Evolutionary conservation across 2,329 filamentous ascomycete species (phyloP).

Genomic region (Exophiala sp.): DNA sequence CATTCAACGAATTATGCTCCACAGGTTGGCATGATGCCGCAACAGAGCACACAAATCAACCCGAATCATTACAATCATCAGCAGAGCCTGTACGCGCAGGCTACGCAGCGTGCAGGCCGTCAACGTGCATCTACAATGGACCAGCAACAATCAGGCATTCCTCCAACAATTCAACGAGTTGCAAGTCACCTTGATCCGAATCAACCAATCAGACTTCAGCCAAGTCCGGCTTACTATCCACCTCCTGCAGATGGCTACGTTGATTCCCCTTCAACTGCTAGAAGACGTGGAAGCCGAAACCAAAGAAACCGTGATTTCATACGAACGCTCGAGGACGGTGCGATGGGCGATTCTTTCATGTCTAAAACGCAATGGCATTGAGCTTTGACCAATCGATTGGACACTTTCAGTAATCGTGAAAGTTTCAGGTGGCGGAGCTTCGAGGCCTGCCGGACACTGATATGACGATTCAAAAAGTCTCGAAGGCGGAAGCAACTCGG

Average conservation of each 20-base stretch:
- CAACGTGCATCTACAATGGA: slow-evolving; percentile 97
- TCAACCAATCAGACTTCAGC: slow-evolving; percentile 88
- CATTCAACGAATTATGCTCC: slow-evolving; percentile 68
- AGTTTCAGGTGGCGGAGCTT: too few species aligned
- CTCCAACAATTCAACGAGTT: slow-evolving; percentile 86
- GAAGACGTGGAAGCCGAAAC: slow-evolving; percentile 71
- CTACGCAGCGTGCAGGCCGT: slow-evolving; percentile 71
- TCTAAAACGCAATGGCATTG: slow-evolving; percentile 69
- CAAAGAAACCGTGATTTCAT: slow-evolving; percentile 78
- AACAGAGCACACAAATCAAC: slow-evolving; percentile 63
- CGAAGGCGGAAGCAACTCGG: too few species aligned
- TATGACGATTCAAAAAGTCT: too few species aligned
- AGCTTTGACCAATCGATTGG: slow-evolving; percentile 20
- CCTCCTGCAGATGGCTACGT: slow-evolving; percentile 80
- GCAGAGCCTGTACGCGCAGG: slow-evolving; percentile 70
- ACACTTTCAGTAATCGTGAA: neutral
- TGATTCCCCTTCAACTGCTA: slow-evolving; percentile 61
- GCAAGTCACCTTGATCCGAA: slow-evolving; percentile 94
- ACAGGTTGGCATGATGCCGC: slow-evolving; percentile 65
- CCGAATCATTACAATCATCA: slow-evolving; percentile 66
- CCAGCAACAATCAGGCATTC: slow-evolving; percentile 87
- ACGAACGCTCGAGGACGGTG: slow-evolving; percentile 88
- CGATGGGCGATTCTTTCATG: slow-evolving; percentile 88
- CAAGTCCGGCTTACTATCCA: slow-evolving; percentile 95
- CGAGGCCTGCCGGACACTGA: too few species aligned